Base-by-base conservation (phyloP, 768 basidiomycete species). In the Russula sp. region DNA sequence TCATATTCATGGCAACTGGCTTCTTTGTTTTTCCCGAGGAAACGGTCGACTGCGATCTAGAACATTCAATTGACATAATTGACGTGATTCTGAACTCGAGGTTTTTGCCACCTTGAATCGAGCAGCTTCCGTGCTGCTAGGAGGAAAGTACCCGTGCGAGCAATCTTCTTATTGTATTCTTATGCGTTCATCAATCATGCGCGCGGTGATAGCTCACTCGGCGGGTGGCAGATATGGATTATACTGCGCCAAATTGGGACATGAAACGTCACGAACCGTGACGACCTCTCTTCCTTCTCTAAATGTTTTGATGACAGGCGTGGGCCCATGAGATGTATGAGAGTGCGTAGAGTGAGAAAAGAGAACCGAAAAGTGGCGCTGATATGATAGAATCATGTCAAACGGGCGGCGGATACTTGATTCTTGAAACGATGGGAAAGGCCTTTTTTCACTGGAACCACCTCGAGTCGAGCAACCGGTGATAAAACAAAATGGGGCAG, bases 291-390 rank as follows among this genome's bases (percentile, higher is more conserved):
- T 54, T 65, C 20, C 24, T 24, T 42, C 34, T 54, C 32, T 34
- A 32, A 26, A 22, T 26, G 40, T n/a, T 18, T 51, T 52, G 30
- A 61, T 61, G 64, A 65, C 64, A 61, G 57, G 54, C 58, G 58
- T 64, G 28, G 6, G 34, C 51, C 32, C 53, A 56, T 60, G 63
- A 30, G 53, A 40, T 40, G 38, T 6, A 40, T 40, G 16, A 40
- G 38, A 40, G 38, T 50, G 59, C n/a, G 32, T 55, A 61, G 14
- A 44, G 59, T 65, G 64, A 57, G 48, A 63, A 65, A 61, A 55
- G 38, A 40, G 38, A 40, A 65, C 40, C 59, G 64, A 65, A 52
- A 54, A 51, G 64, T 26, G 64, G 64, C 64, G 64, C 50, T 57
- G 60, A 52, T 50, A 32, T 57, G 60, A 52, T 50, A 32, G 59